A percentile compares a stretch with the other conserved stretches of the same genome.
phyloP scores from a whole-genome alignment of 768 basidiomycete species.

The Ephemerocybe angulata region DNA sequence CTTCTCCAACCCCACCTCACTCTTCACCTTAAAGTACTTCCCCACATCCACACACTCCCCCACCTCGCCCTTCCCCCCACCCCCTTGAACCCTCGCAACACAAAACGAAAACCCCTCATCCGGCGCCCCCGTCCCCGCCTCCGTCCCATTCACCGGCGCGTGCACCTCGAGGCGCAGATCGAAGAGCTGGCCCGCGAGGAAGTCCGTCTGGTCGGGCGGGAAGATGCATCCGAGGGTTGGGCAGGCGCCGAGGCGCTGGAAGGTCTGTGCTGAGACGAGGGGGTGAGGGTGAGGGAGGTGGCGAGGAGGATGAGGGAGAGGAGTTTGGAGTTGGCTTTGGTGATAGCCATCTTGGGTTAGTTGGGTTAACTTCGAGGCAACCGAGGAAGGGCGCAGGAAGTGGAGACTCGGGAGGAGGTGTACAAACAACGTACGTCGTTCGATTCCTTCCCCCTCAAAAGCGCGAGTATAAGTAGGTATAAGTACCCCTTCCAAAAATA shows the following conservation, averaged over 20 bases:
- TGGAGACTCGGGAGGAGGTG: no score
- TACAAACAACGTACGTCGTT: no score
- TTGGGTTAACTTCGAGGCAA: no score
- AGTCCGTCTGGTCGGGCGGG: conserved; percentile 43
- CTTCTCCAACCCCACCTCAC: conserved; percentile 32
- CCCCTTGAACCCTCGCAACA: conserved; percentile 31
- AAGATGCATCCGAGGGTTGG: conserved; percentile 40
- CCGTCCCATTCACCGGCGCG: conserved; percentile 38
- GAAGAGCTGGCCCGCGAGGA: conserved; percentile 40
- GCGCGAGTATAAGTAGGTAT: no score
- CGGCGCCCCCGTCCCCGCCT: conserved; percentile 33
- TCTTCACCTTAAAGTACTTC: conserved; percentile 31
- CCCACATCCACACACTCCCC: conserved; percentile 32
- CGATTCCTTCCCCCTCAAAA: no score
- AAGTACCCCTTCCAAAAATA: no score
- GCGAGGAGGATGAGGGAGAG: background rate
- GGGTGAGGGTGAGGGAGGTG: no score
- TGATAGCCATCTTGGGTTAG: no score
- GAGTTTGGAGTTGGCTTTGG: no score
- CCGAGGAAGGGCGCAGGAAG: no score
- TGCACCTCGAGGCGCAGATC: conserved; percentile 42
- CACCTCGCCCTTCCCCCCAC: no score
- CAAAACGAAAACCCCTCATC: conserved; percentile 40
- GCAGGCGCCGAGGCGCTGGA: conserved; percentile 38
- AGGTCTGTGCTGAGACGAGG: conserved; percentile 29